These are phyloP conservation scores for Miamiensis avidus DNA, from an alignment of 169 alveolate genomes.

Conservation along the genomic window DNA sequence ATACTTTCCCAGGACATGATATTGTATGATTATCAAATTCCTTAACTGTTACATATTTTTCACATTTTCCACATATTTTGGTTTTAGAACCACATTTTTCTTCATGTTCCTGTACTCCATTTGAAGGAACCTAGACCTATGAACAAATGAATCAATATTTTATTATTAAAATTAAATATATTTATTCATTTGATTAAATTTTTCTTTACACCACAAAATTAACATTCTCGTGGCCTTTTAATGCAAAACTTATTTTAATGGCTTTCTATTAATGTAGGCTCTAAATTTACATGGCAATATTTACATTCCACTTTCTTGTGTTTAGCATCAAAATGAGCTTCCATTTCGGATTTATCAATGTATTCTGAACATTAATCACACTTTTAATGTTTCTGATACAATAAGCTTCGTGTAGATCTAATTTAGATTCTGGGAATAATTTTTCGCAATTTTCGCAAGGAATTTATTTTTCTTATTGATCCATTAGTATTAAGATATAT, in stretches of 20 bases:
- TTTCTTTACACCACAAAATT: neutral
- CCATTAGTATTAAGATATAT: neutral
- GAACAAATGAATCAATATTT: no score
- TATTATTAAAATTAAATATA: no score
- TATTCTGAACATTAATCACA: slow-evolving; percentile 9
- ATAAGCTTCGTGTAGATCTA: slow-evolving; percentile 16
- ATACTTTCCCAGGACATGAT: neutral
- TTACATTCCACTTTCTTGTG: slow-evolving; percentile 1
- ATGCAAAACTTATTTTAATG: neutral
- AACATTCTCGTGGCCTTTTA: neutral
- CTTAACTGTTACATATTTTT: no score
- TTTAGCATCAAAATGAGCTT: neutral
- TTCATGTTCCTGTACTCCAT: neutral
- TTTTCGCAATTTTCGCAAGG: slow-evolving; percentile 13
- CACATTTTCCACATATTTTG: neutral
- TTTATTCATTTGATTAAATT: no score
- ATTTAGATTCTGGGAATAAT: slow-evolving; percentile 11
- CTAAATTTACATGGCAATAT: neutral
- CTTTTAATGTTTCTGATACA: slow-evolving; percentile 20
- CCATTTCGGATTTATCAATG: slow-evolving; percentile 26
- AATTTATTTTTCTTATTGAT: slow-evolving; percentile 38
- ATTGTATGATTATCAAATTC: neutral
- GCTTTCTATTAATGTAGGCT: neutral
- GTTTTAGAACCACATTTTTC: neutral
- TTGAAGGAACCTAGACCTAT: neutral